Conservation (phyloP, 805 yeast genomes). For the Candida palmyrensis region DNA sequence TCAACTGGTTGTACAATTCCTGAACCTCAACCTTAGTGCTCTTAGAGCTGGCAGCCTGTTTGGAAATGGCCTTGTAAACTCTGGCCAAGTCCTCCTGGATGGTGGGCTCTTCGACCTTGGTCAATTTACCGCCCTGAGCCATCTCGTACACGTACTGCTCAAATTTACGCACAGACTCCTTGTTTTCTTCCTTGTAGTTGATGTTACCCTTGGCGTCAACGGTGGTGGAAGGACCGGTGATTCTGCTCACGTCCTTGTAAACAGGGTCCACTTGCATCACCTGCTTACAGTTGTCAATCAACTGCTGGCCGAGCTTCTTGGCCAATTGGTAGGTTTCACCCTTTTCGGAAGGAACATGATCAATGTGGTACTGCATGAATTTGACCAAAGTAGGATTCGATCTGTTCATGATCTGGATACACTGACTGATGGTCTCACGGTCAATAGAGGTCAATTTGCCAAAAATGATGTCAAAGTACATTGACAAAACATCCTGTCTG, state of each 20-base stretch:
- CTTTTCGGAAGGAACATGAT: slow-evolving; percentile 72
- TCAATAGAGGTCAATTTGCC: slow-evolving; percentile 89
- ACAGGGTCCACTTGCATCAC: slow-evolving; percentile 79
- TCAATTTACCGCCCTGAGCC: slow-evolving; percentile 90
- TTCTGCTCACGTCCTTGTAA: slow-evolving; percentile 89
- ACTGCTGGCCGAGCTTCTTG: slow-evolving; percentile 83
- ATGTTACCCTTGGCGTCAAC: slow-evolving; percentile 87
- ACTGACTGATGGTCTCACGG: slow-evolving; percentile 93
- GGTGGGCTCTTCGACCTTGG: slow-evolving; percentile 65
- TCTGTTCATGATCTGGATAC: slow-evolving; percentile 96
- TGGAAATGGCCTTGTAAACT: slow-evolving; percentile 75
- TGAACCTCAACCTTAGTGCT: slow-evolving; percentile 64
- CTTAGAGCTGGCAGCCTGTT: slow-evolving; percentile 61
- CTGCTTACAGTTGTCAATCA: slow-evolving; percentile 92
- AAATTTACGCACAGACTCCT: slow-evolving; percentile 87
- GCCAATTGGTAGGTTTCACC: slow-evolving; percentile 94
- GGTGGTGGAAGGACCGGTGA: slow-evolving; percentile 91
- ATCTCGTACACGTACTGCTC: slow-evolving; percentile 94
- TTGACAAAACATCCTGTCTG: slow-evolving; percentile 88
- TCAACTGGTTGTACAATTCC: slow-evolving; percentile 63
- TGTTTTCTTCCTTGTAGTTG: slow-evolving; percentile 75
- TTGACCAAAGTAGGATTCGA: slow-evolving; percentile 90
- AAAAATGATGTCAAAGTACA: slow-evolving; percentile 94
- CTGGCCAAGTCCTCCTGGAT: slow-evolving; percentile 81
- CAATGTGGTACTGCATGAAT: slow-evolving; percentile 91